These are phyloP conservation scores for Deinandra increscens DNA, from an alignment of 129 eudicot genomes.

Conservation along the genomic window DNA sequence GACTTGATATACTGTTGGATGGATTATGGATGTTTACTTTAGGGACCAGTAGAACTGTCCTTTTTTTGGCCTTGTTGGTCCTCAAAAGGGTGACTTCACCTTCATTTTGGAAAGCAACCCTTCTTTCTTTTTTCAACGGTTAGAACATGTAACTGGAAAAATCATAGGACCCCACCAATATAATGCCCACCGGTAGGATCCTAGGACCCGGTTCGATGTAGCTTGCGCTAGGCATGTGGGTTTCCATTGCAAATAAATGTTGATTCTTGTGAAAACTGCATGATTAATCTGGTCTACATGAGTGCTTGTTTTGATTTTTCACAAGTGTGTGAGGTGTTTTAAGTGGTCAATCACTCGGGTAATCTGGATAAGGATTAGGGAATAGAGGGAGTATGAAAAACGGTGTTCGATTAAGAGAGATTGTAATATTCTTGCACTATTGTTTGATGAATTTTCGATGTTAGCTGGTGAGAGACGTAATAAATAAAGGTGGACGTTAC, in stretches of 20 bases:
- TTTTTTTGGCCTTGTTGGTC: background rate
- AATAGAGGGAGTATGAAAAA: background rate
- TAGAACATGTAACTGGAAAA: too few relatives aligned
- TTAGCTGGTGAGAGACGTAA: conserved; percentile 1
- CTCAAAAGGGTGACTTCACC: background rate
- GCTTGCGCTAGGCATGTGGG: background rate
- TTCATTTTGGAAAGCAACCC: background rate
- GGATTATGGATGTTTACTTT: conserved; percentile 7
- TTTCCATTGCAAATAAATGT: background rate
- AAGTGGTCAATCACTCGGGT: background rate
- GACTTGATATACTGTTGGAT: background rate
- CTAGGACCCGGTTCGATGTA: too few relatives aligned
- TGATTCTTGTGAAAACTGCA: too few relatives aligned
- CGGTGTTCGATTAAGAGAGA: background rate
- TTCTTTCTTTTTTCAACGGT: too few relatives aligned
- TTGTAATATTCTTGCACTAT: background rate
- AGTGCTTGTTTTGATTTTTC: background rate
- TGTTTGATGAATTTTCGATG: background rate
- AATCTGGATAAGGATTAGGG: background rate
- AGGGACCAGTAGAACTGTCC: background rate
- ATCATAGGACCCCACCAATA: too few relatives aligned
- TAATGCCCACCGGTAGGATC: too few relatives aligned
- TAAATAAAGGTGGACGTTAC: background rate
- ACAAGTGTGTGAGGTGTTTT: background rate
- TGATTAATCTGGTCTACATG: background rate